phyloP scores from a whole-genome alignment of 2,329 filamentous ascomycete species.

The Colletotrichum endophyticum region DNA sequence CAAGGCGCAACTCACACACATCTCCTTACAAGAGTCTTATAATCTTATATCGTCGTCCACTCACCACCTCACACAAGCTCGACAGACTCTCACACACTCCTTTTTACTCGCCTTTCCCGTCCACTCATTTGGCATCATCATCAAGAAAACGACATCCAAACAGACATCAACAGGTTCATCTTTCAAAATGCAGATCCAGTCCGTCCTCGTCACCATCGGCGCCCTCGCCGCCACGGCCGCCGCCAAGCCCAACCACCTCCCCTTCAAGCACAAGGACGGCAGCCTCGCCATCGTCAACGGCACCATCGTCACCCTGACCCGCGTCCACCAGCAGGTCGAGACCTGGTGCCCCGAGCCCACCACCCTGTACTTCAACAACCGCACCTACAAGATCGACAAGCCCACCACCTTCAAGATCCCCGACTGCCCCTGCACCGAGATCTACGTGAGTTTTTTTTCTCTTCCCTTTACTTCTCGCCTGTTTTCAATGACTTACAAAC shows the following conservation, averaged over 20 bases:
- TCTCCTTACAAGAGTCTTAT: neutral
- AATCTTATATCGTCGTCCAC: neutral
- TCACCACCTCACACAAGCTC: neutral
- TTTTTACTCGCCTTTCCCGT: slow-evolving; percentile 11
- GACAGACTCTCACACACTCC: neutral
- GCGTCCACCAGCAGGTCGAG: slow-evolving; percentile 38
- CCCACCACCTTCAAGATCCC: slow-evolving; percentile 60
- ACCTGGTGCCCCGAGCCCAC: slow-evolving; percentile 55
- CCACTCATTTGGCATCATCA: neutral
- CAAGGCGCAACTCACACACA: neutral
- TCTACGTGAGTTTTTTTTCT: slow-evolving; percentile 2
- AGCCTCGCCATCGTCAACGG: slow-evolving; percentile 21
- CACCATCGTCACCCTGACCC: slow-evolving; percentile 36
- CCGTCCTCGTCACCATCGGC: slow-evolving; percentile 27
- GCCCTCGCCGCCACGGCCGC: slow-evolving; percentile 17
- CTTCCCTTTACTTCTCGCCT: neutral
- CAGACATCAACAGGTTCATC: slow-evolving; percentile 14
- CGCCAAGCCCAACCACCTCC: neutral
- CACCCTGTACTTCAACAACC: slow-evolving; percentile 30
- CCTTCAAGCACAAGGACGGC: neutral
- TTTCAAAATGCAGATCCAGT: slow-evolving; percentile 32
- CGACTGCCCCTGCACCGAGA: slow-evolving; percentile 56
- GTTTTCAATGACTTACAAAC: neutral
- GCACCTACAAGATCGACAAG: slow-evolving; percentile 58
- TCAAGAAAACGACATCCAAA: neutral